Conservation (phyloP, 208 protist genomes). For the Leishmania arabica region DNA sequence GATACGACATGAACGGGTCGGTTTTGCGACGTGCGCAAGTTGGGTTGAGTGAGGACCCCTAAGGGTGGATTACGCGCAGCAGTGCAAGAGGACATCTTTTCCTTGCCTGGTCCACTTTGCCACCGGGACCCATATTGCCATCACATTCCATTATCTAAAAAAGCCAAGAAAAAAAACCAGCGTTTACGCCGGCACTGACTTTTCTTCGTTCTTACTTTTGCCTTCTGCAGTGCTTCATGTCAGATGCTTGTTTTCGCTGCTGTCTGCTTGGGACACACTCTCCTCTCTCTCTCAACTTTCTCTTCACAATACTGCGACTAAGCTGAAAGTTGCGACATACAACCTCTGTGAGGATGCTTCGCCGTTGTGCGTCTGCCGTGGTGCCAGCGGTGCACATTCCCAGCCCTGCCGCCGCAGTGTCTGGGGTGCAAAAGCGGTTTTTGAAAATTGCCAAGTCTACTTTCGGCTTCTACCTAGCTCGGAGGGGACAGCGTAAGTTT, state of each 20-base stretch:
- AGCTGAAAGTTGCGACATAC: not conserved
- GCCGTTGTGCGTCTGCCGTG: slow-evolving; percentile 30
- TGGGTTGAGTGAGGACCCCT: slow-evolving; percentile 44
- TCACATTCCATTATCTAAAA: not conserved
- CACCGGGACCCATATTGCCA: not conserved
- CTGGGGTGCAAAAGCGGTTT: slow-evolving; percentile 62
- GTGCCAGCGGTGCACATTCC: slow-evolving; percentile 2
- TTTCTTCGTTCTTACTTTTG: not conserved
- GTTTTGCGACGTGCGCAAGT: slow-evolving; percentile 63
- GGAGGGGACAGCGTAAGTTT: slow-evolving; percentile 81
- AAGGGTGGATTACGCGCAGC: not conserved
- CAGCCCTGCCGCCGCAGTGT: slow-evolving; percentile 7
- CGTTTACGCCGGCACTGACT: not conserved
- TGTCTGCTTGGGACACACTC: not conserved
- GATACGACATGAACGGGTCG: slow-evolving; percentile 44
- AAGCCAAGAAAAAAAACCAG: not conserved
- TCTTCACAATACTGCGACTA: not conserved
- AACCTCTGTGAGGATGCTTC: slow-evolving; percentile 33
- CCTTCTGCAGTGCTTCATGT: not conserved
- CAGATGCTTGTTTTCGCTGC: not conserved
- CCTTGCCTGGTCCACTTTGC: not conserved
- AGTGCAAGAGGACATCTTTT: slow-evolving; percentile 4
- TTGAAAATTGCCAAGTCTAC: slow-evolving; percentile 89
- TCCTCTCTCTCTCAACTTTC: not conserved
- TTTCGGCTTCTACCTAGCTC: slow-evolving; percentile 89